Evolutionary conservation across 2,329 filamentous ascomycete species (phyloP).

Genomic region (Cladosporium sp.): DNA sequence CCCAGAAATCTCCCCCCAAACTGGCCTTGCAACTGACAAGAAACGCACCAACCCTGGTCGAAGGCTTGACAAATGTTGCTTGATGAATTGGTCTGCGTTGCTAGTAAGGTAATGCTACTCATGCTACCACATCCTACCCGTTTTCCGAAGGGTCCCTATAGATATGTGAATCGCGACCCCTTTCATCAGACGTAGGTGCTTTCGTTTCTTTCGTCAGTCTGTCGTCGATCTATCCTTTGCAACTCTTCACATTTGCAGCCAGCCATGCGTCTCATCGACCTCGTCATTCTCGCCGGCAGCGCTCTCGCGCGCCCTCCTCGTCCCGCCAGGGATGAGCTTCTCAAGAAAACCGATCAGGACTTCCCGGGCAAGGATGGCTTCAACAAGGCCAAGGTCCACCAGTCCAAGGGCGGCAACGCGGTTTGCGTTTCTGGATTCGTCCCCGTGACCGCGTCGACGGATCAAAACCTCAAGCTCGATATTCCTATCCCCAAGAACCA

Average conservation of each 20-base stretch:
- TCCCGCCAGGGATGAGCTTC: not conserved
- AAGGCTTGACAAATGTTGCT: no score
- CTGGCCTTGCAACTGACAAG: no score
- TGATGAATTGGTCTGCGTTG: no score
- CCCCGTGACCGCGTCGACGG: conserved; percentile 22
- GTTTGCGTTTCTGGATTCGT: conserved; percentile 27
- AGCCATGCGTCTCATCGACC: not conserved
- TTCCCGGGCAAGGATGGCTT: not conserved
- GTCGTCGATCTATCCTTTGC: no score
- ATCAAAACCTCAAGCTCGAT: conserved; percentile 27
- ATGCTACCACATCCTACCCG: no score
- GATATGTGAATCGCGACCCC: no score
- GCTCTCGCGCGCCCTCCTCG: not conserved
- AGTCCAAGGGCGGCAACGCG: conserved; percentile 24
- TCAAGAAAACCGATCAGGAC: not conserved
- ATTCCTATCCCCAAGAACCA: conserved; percentile 25
- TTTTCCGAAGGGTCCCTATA: no score
- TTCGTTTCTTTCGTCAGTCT: no score
- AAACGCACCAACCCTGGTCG: no score
- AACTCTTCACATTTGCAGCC: not conserved
- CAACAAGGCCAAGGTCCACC: conserved; percentile 13
- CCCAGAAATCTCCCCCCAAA: no score
- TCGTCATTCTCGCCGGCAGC: not conserved
- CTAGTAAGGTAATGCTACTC: no score
- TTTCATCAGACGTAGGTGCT: no score